Conservation (phyloP, 805 yeast species). For the Cyberlindnera nakhonratchasimensis region DNA sequence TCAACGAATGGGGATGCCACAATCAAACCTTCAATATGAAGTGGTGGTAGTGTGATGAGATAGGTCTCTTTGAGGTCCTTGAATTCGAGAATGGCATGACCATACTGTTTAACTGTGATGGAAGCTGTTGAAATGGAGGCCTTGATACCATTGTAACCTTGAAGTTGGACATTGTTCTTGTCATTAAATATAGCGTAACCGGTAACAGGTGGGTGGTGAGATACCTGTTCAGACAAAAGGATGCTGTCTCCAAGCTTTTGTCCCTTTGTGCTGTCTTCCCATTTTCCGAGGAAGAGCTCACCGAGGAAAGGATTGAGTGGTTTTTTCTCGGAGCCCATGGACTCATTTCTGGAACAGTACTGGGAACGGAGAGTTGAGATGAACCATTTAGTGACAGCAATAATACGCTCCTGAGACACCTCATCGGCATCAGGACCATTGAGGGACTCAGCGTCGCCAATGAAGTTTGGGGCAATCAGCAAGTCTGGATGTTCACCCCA, state of each 20-base stretch:
- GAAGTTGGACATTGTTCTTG: conserved; percentile 60
- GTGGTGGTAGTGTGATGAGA: conserved; percentile 84
- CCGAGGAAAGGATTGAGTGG: conserved; percentile 96
- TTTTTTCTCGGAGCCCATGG: conserved; percentile 93
- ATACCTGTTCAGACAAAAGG: conserved; percentile 86
- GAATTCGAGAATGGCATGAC: conserved; percentile 77
- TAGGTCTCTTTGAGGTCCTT: conserved; percentile 63
- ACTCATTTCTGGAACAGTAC: conserved; percentile 88
- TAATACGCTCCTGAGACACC: conserved; percentile 59
- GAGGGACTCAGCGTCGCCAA: conserved; percentile 32
- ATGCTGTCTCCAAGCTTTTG: conserved; percentile 68
- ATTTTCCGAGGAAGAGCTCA: conserved; percentile 87
- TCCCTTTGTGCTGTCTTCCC: conserved; percentile 55
- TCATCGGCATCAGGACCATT: conserved; percentile 33
- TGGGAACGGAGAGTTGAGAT: conserved; percentile 89
- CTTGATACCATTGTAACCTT: conserved; percentile 88
- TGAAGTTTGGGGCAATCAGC: conserved; percentile 65
- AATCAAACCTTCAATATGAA: conserved; percentile 91
- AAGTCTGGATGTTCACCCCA: conserved; percentile 94
- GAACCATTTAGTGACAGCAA: conserved; percentile 88
- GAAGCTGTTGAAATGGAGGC: conserved; percentile 79
- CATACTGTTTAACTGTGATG: conserved; percentile 84
- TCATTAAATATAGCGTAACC: conserved; percentile 82
- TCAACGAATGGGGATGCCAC: conserved; percentile 94
- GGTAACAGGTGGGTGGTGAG: conserved; percentile 98